Evolutionary conservation across 2,329 filamentous ascomycete species (phyloP).

Genomic region (Verticillium isaacii): DNA sequence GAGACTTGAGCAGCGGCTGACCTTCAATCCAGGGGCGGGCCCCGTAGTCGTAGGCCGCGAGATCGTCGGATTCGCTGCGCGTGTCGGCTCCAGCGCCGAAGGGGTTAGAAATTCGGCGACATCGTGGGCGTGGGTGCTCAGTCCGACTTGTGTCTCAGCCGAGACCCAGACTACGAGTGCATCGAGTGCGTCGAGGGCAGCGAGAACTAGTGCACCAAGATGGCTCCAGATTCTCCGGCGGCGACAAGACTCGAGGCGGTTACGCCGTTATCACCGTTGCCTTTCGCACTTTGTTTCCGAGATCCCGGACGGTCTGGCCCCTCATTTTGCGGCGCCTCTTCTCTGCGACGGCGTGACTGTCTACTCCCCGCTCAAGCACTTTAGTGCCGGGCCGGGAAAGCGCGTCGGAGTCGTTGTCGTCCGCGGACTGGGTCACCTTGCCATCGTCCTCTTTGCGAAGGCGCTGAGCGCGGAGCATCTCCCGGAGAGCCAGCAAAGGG

Average conservation of each 20-base stretch:
- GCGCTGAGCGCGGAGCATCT: constrained; percentile 2
- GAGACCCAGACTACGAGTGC: constrained; percentile 35
- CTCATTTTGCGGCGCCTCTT: constrained; percentile 3
- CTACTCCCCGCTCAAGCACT: constrained; percentile 15
- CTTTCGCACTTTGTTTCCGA: constrained; percentile 36
- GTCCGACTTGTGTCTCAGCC: constrained; percentile 53
- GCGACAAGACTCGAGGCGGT: constrained; percentile 58
- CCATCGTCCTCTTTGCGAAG: constrained; percentile 17
- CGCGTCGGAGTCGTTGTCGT: constrained; percentile 17
- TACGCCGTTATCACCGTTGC: constrained; percentile 50
- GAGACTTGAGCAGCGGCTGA: background rate
- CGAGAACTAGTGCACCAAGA: constrained; percentile 63
- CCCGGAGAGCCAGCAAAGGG: background rate
- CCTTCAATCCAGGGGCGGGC: background rate
- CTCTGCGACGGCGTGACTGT: constrained; percentile 18
- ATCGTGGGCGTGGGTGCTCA: constrained; percentile 68
- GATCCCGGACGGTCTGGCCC: constrained; percentile 2
- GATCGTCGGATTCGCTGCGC: constrained; percentile 64
- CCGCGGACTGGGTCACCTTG: constrained; percentile 18
- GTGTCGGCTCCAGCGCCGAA: constrained; percentile 62
- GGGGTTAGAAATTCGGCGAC: constrained; percentile 52
- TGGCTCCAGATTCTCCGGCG: constrained; percentile 52
- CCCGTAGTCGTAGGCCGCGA: constrained; percentile 29
- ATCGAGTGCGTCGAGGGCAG: constrained; percentile 61
- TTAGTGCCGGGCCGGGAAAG: constrained; percentile 22